These are phyloP conservation scores for Euphorbia corollata DNA, from an alignment of 441 rosid genomes.

Conservation along the genomic window DNA sequence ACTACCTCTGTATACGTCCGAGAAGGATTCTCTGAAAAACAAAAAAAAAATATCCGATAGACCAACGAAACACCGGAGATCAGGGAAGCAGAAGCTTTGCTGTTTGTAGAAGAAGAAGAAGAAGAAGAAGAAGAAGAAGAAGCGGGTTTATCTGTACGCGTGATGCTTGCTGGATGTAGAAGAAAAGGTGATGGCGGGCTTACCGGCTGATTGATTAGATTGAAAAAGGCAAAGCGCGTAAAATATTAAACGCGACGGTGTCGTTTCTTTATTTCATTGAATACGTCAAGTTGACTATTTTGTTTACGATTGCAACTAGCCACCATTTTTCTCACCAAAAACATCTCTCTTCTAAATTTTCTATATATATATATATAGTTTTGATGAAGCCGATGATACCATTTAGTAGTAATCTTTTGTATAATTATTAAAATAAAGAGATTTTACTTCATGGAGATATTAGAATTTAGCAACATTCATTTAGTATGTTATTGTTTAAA, in stretches of 20 bases:
- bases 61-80: not conserved
- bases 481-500: too few relatives aligned
- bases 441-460: too few relatives aligned
- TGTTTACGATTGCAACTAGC: not conserved
- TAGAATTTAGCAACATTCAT: too few relatives aligned
- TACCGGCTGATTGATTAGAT: too few relatives aligned
- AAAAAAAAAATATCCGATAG: not conserved
- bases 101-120: too few relatives aligned
- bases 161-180: not conserved
- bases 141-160: not conserved
- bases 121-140: too few relatives aligned
- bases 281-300: not conserved
- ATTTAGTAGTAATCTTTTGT: too few relatives aligned
- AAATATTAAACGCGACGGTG: not conserved
- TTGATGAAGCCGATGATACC: too few relatives aligned
- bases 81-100: not conserved
- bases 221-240: slow-evolving; percentile 1
- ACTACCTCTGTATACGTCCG: slow-evolving; percentile 9
- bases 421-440: too few relatives aligned
- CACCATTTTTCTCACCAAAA: not conserved
- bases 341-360: too few relatives aligned
- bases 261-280: not conserved
- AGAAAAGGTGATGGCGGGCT: not conserved
- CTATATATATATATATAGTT: too few relatives aligned
- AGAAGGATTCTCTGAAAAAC: not conserved